A percentile compares a stretch with the other conserved stretches of the same genome.
phyloP scores from a whole-genome alignment of 140 eudicot species.

The Senecio squalidus region DNA sequence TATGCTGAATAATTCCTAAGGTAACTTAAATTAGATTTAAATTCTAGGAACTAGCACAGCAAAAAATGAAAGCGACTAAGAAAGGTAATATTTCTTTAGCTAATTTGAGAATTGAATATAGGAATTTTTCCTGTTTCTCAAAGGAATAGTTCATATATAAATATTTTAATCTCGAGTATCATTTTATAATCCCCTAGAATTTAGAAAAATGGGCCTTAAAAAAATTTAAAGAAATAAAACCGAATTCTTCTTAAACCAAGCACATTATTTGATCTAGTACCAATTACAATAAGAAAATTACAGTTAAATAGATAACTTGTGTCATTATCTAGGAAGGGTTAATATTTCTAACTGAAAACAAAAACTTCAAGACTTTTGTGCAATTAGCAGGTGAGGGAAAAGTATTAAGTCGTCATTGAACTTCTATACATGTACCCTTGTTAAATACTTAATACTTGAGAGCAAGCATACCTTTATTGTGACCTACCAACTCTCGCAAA shows the following conservation, averaged over 20 bases:
- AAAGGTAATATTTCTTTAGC: background rate
- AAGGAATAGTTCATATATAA: background rate
- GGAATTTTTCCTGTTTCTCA: background rate
- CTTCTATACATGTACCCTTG: background rate
- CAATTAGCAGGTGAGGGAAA: background rate
- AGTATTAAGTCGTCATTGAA: background rate
- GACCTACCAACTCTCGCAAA: constrained; percentile 68
- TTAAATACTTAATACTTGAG: background rate
- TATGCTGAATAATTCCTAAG: background rate
- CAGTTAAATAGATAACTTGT: background rate
- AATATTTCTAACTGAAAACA: no score
- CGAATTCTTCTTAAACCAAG: background rate
- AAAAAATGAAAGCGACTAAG: background rate
- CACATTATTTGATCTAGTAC: background rate
- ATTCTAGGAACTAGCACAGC: background rate
- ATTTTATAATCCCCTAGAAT: background rate
- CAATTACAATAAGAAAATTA: no score
- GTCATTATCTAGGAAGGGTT: no score
- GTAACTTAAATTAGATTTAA: background rate
- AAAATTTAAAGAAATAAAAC: background rate
- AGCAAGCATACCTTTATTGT: constrained; percentile 59
- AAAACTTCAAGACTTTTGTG: no score
- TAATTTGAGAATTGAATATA: background rate
- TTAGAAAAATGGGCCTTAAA: background rate
- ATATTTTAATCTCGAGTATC: background rate